These are phyloP conservation scores for Aspergillus brasiliensis DNA, from an alignment of 2,329 filamentous ascomycete species.

Conservation along the genomic window DNA sequence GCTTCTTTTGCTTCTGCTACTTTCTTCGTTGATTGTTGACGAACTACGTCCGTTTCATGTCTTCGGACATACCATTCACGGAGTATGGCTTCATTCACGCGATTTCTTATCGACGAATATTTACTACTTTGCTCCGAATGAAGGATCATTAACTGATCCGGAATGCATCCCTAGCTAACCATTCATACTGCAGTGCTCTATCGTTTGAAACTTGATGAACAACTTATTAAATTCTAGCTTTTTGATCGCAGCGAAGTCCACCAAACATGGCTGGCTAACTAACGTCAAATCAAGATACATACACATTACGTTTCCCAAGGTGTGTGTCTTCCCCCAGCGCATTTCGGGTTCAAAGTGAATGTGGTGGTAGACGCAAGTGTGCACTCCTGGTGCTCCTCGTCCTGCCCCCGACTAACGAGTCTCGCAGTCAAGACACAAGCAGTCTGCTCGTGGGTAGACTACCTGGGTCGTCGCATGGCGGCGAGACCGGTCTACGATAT, in stretches of 20 bases:
- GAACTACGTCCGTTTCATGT: neutral
- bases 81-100: too few relatives aligned
- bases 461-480: conserved; percentile 13
- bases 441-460: conserved; percentile 13
- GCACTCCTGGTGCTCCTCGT: conserved; percentile 8
- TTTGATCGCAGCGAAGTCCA: conserved; percentile 22
- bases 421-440: conserved; percentile 6
- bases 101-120: too few relatives aligned
- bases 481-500: conserved; percentile 21
- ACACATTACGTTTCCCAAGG: conserved; percentile 17
- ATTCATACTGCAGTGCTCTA: neutral
- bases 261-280: conserved; percentile 19
- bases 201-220: conserved; percentile 32
- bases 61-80: too few relatives aligned
- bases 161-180: neutral
- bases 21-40: neutral
- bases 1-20: neutral
- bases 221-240: conserved; percentile 31
- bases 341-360: neutral
- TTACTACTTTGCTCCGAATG: too few relatives aligned
- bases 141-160: neutral
- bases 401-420: conserved; percentile 12
- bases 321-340: conserved; percentile 12
- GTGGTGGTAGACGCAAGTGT: conserved; percentile 1
- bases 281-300: conserved; percentile 22